Conservation (phyloP, 352 stramenopile genomes). For the Globisporangium megalacanthum region DNA sequence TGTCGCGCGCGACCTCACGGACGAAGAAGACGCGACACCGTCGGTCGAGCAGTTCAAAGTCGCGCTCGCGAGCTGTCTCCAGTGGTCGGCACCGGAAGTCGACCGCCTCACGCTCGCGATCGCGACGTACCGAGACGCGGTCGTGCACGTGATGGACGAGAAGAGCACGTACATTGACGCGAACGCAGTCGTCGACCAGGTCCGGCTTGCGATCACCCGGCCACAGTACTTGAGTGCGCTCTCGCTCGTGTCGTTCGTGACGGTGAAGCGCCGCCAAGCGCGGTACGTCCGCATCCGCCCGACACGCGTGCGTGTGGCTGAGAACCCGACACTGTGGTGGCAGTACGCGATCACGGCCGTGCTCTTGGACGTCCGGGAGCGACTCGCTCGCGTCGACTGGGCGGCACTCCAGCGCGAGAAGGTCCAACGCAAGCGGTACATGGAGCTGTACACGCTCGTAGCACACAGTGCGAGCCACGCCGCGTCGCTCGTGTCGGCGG, state of each 20-base stretch:
- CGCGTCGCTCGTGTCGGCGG: conserved; percentile 28
- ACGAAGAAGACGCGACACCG: conserved; percentile 75
- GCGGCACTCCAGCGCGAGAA: conserved; percentile 33
- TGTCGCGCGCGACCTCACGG: conserved; percentile 60
- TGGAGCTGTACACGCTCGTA: conserved; percentile 45
- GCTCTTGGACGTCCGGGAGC: conserved; percentile 64
- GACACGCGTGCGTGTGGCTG: conserved; percentile 27
- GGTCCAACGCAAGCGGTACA: conserved; percentile 42
- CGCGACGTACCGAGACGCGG: conserved; percentile 66
- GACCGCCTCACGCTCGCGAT: conserved; percentile 56
- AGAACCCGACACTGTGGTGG: conserved; percentile 66
- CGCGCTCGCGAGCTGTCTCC: conserved; percentile 67
- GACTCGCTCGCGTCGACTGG: conserved; percentile 67
- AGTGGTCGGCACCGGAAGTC: conserved; percentile 62
- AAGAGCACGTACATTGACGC: conserved; percentile 87
- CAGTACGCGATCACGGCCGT: conserved; percentile 69
- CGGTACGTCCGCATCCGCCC: conserved; percentile 59
- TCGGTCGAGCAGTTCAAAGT: conserved; percentile 68
- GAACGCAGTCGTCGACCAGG: conserved; percentile 64
- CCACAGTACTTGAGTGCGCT: conserved; percentile 74
- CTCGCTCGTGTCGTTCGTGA: conserved; percentile 69
- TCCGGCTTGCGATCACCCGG: conserved; percentile 52
- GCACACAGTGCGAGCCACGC: conserved; percentile 20
- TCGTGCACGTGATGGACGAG: conserved; percentile 81
- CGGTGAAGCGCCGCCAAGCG: conserved; percentile 49